Evolutionary conservation across 2,329 filamentous ascomycete species (phyloP).

Genomic region (Camptophora hylomeconis): DNA sequence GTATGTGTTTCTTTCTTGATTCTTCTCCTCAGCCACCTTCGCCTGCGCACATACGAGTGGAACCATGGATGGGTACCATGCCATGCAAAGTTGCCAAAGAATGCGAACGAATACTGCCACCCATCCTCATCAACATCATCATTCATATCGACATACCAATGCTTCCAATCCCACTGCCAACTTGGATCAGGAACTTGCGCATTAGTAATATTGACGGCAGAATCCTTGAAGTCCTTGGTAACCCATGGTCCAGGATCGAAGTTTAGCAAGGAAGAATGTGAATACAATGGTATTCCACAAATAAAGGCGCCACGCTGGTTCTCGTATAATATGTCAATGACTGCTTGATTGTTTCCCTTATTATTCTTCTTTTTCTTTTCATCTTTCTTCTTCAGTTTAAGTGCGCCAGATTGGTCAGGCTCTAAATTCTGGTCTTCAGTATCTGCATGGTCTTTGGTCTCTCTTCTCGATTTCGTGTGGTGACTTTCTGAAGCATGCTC

Average conservation of each 20-base stretch:
- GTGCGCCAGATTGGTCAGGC: background rate
- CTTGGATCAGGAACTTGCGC: slow-evolving; percentile 88
- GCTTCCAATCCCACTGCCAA: slow-evolving; percentile 78
- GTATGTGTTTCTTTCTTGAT: slow-evolving; percentile 39
- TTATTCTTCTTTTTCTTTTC: slow-evolving; percentile 10
- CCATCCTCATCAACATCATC: slow-evolving; percentile 76
- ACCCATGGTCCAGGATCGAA: slow-evolving; percentile 83
- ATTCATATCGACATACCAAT: slow-evolving; percentile 66
- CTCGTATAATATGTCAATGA: slow-evolving; percentile 83
- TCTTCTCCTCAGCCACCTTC: slow-evolving; percentile 76
- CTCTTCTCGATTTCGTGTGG: too few relatives aligned
- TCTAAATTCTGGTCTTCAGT: too few relatives aligned
- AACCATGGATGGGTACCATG: slow-evolving; percentile 83
- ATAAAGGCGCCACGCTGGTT: slow-evolving; percentile 86
- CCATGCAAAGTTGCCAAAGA: slow-evolving; percentile 64
- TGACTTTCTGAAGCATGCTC: too few relatives aligned
- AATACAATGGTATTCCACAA: slow-evolving; percentile 84
- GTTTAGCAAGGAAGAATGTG: slow-evolving; percentile 67
- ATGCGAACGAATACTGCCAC: slow-evolving; percentile 93
- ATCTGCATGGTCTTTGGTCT: slow-evolving; percentile 1
- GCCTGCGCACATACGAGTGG: slow-evolving; percentile 82
- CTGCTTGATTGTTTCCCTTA: slow-evolving; percentile 23
- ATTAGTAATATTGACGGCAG: slow-evolving; percentile 61
- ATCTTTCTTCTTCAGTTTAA: slow-evolving; percentile 6
- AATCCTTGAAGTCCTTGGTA: slow-evolving; percentile 46